Percentiles rank a stretch among this genome's conserved stretches.
Evolutionary conservation across 2,329 filamentous ascomycete genomes (phyloP).

Genomic region (Alternaria arborescens): DNA sequence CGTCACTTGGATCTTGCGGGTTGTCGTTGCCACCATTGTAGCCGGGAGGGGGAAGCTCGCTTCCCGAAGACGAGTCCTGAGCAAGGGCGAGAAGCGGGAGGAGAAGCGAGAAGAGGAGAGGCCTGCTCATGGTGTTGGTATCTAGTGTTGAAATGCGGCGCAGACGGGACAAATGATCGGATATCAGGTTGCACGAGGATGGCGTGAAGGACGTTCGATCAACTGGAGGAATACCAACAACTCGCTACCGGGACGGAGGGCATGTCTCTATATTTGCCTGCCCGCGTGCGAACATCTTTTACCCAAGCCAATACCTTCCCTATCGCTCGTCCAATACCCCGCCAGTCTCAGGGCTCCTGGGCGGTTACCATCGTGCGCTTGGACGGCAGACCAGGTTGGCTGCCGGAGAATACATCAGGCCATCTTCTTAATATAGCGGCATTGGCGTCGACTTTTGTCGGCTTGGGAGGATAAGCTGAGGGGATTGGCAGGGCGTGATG

Average conservation of each 20-base stretch:
- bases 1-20: conserved; percentile 49
- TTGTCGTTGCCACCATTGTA: conserved; percentile 52
- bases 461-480: conserved; percentile 36
- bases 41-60: conserved; percentile 36
- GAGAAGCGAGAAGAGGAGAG: conserved; percentile 36
- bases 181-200: conserved; percentile 40
- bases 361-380: conserved; percentile 46
- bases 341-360: conserved; percentile 26
- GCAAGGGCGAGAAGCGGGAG: conserved; percentile 42
- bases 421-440: conserved; percentile 41
- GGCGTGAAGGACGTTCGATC: conserved; percentile 42
- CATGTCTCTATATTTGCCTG: conserved; percentile 48
- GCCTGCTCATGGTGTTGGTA: conserved; percentile 37
- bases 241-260: conserved; percentile 36
- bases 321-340: conserved; percentile 35
- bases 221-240: conserved; percentile 36
- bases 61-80: conserved; percentile 31
- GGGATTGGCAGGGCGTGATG: conserved; percentile 41
- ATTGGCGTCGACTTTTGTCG: conserved; percentile 35
- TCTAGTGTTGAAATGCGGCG: conserved; percentile 20
- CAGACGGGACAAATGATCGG: conserved; percentile 26
- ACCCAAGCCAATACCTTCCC: conserved; percentile 32
- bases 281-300: conserved; percentile 26
- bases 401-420: conserved; percentile 28
- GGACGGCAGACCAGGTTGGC: conserved; percentile 33